Evolutionary conservation across 2,329 filamentous ascomycete species (phyloP), one percentile per base, ranked within the genome.

Genomic region (Beauveria rudraprayagi): DNA sequence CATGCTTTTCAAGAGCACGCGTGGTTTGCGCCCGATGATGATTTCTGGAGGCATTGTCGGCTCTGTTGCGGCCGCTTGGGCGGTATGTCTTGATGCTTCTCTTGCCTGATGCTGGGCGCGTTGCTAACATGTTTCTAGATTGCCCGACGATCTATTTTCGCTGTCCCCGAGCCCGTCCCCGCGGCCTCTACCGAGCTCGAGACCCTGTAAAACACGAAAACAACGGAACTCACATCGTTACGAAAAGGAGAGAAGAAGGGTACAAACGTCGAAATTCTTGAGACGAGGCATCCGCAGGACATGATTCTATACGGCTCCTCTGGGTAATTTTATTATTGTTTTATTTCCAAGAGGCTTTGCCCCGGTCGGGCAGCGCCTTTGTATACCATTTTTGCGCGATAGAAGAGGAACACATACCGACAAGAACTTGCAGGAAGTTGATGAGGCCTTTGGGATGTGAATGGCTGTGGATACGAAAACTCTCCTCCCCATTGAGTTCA

Each of bases 1-100:
- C 62, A 92, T 93, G 83, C 73, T 99, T 16, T 99, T 99, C 79
- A 97, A 97, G 83, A 96, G 92, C 75, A 97, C 95, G 54, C 84
- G 90, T 70, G 94, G 94, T 6, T 65, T 94, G 64, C 84, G 90
- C 75, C 92, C 92, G 40, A 97, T 97, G 92, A 81, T 94, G 79
- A 94, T 97, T 70, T 96, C 92, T 41, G 90, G 92, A 65, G 91
- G 88, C 68, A 88, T 99, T 66, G 92, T 97, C 62, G 94, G 88
- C 58, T 85, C 86, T 47, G 82, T 94, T 65, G 95, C 94, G 60
- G 92, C 90, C 66, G 83, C 79, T 63, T 99, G 95, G 94, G 88
- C 92, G 71, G 93, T 99, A 85, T 77, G 90, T 85, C 26, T 28
- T 53, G 52, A 37, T 43, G 57, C 56, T 34, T 43, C 16, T 56